Evolutionary conservation across 345 rosid genomes (phyloP).

Genomic region (Psidium guajava): DNA sequence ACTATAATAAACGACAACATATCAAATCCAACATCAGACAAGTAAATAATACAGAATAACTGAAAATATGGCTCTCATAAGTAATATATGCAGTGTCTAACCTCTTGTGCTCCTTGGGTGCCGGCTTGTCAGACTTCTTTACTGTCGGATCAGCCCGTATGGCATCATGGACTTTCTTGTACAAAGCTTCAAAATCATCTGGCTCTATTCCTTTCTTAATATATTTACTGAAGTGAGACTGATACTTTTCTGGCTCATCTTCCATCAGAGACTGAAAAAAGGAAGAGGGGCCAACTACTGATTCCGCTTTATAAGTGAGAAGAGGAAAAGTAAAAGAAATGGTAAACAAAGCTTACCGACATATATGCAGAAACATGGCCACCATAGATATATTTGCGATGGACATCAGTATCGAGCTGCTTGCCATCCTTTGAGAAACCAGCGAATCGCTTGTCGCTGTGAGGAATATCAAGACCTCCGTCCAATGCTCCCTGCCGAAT

Average conservation of each 20-base stretch:
- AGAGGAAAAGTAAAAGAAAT: background rate
- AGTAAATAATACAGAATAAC: background rate
- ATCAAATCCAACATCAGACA: background rate
- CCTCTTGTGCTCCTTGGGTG: conserved; percentile 56
- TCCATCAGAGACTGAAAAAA: conserved; percentile 38
- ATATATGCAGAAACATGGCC: conserved; percentile 74
- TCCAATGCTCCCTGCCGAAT: conserved; percentile 63
- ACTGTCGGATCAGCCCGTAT: conserved; percentile 55
- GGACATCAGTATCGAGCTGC: conserved; percentile 73
- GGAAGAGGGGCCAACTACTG: background rate
- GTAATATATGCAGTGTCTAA: background rate
- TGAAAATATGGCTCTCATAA: background rate
- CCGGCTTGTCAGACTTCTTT: conserved; percentile 42
- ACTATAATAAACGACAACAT: background rate
- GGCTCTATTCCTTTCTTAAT: conserved; percentile 49
- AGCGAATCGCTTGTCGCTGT: conserved; percentile 82
- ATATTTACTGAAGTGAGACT: conserved; percentile 53
- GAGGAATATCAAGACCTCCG: conserved; percentile 84
- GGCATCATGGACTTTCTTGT: conserved; percentile 71
- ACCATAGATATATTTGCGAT: conserved; percentile 66
- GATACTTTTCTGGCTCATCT: conserved; percentile 66
- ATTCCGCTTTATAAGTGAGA: background rate
- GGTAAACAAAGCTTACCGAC: conserved; percentile 22
- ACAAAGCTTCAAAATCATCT: conserved; percentile 46
- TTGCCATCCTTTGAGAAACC: conserved; percentile 58